Base-by-base conservation (phyloP, 495 filamentous ascomycete genomes). In the Aspergillus sparsus region DNA sequence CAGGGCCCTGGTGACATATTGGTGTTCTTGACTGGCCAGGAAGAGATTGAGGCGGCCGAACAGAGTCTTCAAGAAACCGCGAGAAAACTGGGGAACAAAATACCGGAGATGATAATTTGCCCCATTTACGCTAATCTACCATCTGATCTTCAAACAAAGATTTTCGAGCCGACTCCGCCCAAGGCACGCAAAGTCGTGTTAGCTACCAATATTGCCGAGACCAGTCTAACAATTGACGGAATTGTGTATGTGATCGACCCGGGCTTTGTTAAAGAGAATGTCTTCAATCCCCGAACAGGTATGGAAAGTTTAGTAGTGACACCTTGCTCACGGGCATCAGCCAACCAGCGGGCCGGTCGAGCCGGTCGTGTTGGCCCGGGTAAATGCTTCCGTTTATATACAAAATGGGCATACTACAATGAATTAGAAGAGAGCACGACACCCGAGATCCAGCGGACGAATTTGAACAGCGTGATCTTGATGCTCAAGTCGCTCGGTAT, bases 361-460 rank as follows among this genome's bases (percentile, higher is more conserved):
- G 94, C 94, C 6, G 94, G 94, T 57, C 90, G 94, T 76, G 90
- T 93, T 13, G 90, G 90, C 0, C 93, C 93, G 5, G 94, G 94
- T 6, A 97, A 96, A 73, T 95, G 91, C 70, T 97, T 98, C 77
- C 84, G 94, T 2, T 78, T 98, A 4, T 98, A 97, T 71, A 98
- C 94, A 13, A 95, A 92, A 71, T 95, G 89, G 82, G 90, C 91
- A 11, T 97, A 91, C 75, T 87, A 93, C 69, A 95, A 95, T 68
- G 95, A 98, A 67, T 84, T 98, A 71, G 91, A 96, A 55, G 92
- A 96, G 68, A 91, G 85, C 61, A 95, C 95, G 0, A 93, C 89
- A 0, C 95, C 95, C 0, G 94, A 98, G 69, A 98, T 98, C 60
- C 92, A 96, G 69, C 84, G 94, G 9, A 92, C 90, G 0, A 96